A percentile compares a stretch with the other conserved stretches of the same genome.
Evolutionary conservation across 257 asterid species (phyloP).

Genomic region (Thymus quinquecostatus): DNA sequence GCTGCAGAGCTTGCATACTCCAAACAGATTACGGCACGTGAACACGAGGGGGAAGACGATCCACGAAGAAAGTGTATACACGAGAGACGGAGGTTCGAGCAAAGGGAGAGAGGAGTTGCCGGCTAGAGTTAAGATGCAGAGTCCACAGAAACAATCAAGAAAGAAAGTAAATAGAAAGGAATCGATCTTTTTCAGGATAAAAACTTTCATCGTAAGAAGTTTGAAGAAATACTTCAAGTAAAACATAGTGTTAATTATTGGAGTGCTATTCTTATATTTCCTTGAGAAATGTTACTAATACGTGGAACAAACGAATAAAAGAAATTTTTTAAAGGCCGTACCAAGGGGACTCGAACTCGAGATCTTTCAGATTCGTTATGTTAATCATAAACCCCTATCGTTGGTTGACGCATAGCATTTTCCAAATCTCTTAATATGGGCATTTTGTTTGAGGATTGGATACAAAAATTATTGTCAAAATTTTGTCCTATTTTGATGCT

Average conservation of each 20-base stretch:
- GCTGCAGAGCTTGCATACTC: constrained; percentile 36
- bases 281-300: no score
- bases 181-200: constrained; percentile 39
- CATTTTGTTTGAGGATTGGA: no score
- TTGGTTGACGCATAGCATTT: no score
- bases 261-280: no score
- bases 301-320: no score
- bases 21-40: constrained; percentile 16
- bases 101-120: constrained; percentile 21
- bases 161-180: constrained; percentile 35
- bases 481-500: no score
- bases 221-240: constrained; percentile 39
- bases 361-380: no score
- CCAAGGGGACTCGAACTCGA: no score
- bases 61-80: constrained; percentile 4
- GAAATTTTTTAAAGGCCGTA: no score
- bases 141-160: constrained; percentile 25
- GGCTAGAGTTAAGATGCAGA: constrained; percentile 22
- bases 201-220: constrained; percentile 38
- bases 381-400: no score
- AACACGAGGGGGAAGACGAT: constrained; percentile 7
- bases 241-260: neutral
- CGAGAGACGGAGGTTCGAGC: neutral
- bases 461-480: no score
- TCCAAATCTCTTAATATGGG: no score